A percentile compares a stretch with the other conserved stretches of the same genome.
Evolutionary conservation across 257 asterid genomes (phyloP).

Genomic region (Penstemon davidsonii): DNA sequence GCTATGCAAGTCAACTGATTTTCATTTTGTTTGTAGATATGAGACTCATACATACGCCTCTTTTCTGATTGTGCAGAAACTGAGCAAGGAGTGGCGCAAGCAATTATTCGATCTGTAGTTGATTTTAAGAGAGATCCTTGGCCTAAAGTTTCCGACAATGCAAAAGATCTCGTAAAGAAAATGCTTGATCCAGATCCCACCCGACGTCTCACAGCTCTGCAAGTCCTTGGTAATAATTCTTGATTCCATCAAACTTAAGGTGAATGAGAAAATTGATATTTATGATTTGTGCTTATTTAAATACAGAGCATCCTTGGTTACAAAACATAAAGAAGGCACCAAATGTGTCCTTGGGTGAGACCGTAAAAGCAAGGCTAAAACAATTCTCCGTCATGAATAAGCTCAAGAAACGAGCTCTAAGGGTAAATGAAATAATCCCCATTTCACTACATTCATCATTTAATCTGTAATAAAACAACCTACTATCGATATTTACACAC

Average conservation of each 20-base stretch:
- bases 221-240: conserved; percentile 63
- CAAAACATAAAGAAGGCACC: conserved; percentile 64
- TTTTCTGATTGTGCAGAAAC: conserved; percentile 49
- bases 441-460: no score
- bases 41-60: background rate
- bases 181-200: conserved; percentile 72
- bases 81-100: conserved; percentile 89
- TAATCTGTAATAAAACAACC: no score
- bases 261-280: background rate
- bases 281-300: conserved; percentile 9
- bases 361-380: conserved; percentile 73
- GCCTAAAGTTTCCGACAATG: conserved; percentile 75
- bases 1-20: background rate
- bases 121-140: conserved; percentile 81
- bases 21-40: background rate
- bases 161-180: conserved; percentile 82
- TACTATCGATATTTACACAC: background rate
- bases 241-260: conserved; percentile 1
- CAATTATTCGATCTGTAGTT: conserved; percentile 69
- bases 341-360: conserved; percentile 68
- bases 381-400: conserved; percentile 72
- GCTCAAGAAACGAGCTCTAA: conserved; percentile 63
- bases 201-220: conserved; percentile 61
- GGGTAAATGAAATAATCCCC: conserved; percentile 35
- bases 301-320: conserved; percentile 71